A percentile compares a stretch with the other conserved stretches of the same genome.
These are phyloP conservation scores for Spergularia azorica DNA, from an alignment of 179 eudicot species.

Conservation along the genomic window DNA sequence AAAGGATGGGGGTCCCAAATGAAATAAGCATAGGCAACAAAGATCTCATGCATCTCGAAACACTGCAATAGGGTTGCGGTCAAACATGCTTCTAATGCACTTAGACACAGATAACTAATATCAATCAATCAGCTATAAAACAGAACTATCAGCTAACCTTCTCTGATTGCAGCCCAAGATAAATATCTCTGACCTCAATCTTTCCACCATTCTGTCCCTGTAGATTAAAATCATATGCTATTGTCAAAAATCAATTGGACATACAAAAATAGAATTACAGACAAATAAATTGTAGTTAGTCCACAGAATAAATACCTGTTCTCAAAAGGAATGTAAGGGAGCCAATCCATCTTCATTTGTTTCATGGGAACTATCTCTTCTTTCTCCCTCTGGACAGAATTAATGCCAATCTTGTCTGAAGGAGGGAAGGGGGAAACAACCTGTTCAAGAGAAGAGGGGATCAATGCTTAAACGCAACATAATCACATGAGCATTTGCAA, in stretches of 20 bases:
- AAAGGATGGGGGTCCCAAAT: not conserved
- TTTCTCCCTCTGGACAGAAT: conserved; percentile 93
- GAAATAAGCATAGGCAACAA: not conserved
- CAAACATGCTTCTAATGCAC: not conserved
- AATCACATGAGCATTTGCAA: conserved; percentile 8
- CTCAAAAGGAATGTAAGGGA: conserved; percentile 87
- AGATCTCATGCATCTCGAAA: not conserved
- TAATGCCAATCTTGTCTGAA: conserved; percentile 93
- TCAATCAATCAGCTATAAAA: not conserved
- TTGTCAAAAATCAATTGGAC: not conserved
- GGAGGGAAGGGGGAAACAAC: conserved; percentile 93
- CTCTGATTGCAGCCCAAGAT: conserved; percentile 88
- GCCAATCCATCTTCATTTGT: conserved; percentile 98
- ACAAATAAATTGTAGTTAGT: not conserved
- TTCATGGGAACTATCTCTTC: conserved; percentile 97
- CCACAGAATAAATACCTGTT: conserved; percentile 48
- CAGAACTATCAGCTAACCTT: conserved; percentile 46
- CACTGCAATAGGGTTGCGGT: not conserved
- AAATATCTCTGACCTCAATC: conserved; percentile 74
- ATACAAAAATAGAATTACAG: conserved; percentile 5
- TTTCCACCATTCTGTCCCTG: conserved; percentile 80
- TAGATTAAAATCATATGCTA: conserved; percentile 13
- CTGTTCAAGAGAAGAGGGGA: conserved; percentile 39
- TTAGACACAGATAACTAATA: not conserved
- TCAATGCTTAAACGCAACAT: not conserved